Evolutionary conservation across 2,329 filamentous ascomycete species (phyloP).

Genomic region (Fonsecaea multimorphosa): DNA sequence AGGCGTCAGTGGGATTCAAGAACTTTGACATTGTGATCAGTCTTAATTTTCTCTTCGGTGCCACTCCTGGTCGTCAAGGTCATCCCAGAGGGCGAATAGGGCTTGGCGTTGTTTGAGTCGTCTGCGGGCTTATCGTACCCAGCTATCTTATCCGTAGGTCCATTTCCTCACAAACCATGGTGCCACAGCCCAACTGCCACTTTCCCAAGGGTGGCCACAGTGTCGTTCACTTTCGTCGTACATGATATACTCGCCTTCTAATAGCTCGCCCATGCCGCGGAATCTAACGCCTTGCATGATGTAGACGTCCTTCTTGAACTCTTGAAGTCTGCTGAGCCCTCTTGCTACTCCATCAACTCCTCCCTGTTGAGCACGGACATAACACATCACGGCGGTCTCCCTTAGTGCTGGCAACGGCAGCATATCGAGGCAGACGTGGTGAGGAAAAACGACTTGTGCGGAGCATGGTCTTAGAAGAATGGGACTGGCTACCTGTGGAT

Average conservation of each 20-base stretch:
- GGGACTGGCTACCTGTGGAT: not conserved
- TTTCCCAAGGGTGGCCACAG: conserved; percentile 24
- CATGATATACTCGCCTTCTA: conserved; percentile 15
- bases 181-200: conserved; percentile 21
- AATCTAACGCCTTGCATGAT: conserved; percentile 23
- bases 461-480: conserved; percentile 18
- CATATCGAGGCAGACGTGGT: conserved; percentile 23
- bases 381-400: conserved; percentile 20
- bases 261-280: conserved; percentile 16
- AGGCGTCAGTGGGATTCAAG: no score
- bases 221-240: conserved; percentile 14
- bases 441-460: conserved; percentile 21
- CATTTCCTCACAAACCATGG: conserved; percentile 25
- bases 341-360: not conserved
- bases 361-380: conserved; percentile 11
- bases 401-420: conserved; percentile 20
- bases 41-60: no score
- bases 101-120: no score
- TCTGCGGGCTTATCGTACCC: not conserved
- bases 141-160: conserved; percentile 16
- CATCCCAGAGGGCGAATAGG: no score
- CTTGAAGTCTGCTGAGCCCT: conserved; percentile 12
- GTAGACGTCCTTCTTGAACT: conserved; percentile 26
- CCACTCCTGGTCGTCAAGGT: no score
- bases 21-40: no score